Conservation (phyloP, 2,329 filamentous ascomycete species). For the Aspergillus pseudotamarii region DNA sequence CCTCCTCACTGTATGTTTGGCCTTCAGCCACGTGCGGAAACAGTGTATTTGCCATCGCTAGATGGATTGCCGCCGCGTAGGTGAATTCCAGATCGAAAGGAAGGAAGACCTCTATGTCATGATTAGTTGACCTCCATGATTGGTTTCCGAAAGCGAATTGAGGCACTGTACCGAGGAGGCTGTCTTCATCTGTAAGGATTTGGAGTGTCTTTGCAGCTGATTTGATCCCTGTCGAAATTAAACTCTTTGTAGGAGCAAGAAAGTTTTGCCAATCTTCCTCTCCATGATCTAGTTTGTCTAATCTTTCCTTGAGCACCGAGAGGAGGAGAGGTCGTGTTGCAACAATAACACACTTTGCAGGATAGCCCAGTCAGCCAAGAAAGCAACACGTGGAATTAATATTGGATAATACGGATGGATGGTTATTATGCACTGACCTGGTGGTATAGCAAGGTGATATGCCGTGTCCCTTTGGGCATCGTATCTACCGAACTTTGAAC, state of each 20-base stretch:
- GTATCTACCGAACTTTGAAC: constrained; percentile 39
- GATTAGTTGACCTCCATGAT: not conserved
- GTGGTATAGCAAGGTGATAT: constrained; percentile 45
- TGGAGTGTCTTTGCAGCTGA: constrained; percentile 45
- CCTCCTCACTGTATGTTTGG: constrained; percentile 22
- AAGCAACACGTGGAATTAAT: not conserved
- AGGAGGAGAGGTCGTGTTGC: constrained; percentile 45
- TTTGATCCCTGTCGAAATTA: constrained; percentile 47
- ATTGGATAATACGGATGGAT: accelerated
- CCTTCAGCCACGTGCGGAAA: constrained; percentile 36
- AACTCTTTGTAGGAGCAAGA: constrained; percentile 35
- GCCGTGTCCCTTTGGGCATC: constrained; percentile 41
- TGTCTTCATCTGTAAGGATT: constrained; percentile 41
- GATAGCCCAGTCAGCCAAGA: not conserved
- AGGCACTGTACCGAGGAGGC: constrained; percentile 37
- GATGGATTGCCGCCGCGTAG: constrained; percentile 38
- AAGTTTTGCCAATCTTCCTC: constrained; percentile 38
- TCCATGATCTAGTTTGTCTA: constrained; percentile 31
- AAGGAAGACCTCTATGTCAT: constrained; percentile 37
- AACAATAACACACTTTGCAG: constrained; percentile 39
- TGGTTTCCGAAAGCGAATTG: not conserved
- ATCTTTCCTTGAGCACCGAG: constrained; percentile 42
- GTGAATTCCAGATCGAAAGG: constrained; percentile 46
- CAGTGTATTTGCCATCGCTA: constrained; percentile 41
- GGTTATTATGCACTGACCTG: constrained; percentile 31